These are phyloP conservation scores for Pythium insidiosum DNA, from an alignment of 352 stramenopile genomes.

Conservation along the genomic window DNA sequence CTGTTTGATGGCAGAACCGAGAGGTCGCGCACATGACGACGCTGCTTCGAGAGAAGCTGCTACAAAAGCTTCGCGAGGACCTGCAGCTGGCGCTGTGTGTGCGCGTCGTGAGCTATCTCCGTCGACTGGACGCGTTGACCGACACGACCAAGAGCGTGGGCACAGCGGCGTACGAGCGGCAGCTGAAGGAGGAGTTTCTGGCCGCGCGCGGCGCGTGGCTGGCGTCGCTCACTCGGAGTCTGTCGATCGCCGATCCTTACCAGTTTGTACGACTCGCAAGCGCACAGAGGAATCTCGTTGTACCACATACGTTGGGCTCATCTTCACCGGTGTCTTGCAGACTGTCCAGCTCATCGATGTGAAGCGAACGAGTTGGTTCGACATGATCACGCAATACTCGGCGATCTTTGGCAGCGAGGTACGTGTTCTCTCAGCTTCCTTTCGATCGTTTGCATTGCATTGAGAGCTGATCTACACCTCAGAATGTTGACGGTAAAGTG, in stretches of 20 bases:
- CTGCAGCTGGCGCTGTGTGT: constrained; percentile 75
- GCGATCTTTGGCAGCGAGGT: constrained; percentile 85
- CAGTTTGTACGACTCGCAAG: constrained; percentile 50
- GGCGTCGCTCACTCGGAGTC: constrained; percentile 39
- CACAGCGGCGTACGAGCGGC: constrained; percentile 58
- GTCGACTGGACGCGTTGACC: constrained; percentile 54
- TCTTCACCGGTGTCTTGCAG: constrained; percentile 16
- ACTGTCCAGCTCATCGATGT: constrained; percentile 83
- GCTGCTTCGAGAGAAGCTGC: constrained; percentile 57
- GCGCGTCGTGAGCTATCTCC: constrained; percentile 69
- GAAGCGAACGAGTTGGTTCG: constrained; percentile 86
- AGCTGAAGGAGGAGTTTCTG: constrained; percentile 84
- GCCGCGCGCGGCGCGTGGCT: constrained; percentile 71
- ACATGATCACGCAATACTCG: constrained; percentile 88
- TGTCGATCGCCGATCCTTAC: constrained; percentile 64
- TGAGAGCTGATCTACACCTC: background rate
- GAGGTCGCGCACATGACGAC: constrained; percentile 64
- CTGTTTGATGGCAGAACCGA: constrained; percentile 32
- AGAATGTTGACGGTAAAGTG: constrained; percentile 72
- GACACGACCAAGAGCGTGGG: constrained; percentile 13
- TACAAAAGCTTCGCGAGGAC: constrained; percentile 80
- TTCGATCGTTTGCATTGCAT: background rate
- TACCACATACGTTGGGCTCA: background rate
- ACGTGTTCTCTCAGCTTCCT: background rate
- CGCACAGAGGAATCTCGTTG: background rate